A percentile compares a stretch with the other conserved stretches of the same genome.
These are phyloP conservation scores for Apophysomyces elegans DNA, from an alignment of 371 early-diverging fungal genomes.

Conservation along the genomic window DNA sequence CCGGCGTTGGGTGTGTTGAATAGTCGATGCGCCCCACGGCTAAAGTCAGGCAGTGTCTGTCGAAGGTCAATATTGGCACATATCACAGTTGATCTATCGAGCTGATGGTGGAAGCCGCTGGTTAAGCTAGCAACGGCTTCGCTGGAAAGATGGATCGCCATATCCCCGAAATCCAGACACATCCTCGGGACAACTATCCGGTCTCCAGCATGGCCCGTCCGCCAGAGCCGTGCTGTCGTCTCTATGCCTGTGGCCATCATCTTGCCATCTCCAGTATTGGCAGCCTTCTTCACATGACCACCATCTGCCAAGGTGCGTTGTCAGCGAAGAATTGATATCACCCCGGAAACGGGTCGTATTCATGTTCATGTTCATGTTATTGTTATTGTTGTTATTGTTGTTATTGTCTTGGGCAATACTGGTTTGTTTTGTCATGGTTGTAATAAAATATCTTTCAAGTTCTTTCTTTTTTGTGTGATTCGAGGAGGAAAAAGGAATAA, in stretches of 20 bases:
- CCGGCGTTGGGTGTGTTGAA: slow-evolving; percentile 55
- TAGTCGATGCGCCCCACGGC: slow-evolving; percentile 31
- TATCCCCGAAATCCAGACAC: not conserved
- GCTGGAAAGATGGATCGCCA: not conserved
- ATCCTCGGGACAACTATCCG: not conserved
- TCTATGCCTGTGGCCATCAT: not conserved
- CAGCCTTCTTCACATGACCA: no score
- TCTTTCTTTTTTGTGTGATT: not conserved
- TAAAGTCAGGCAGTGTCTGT: not conserved
- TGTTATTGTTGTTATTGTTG: no score
- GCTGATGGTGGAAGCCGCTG: not conserved
- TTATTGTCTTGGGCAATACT: not conserved
- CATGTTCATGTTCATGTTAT: no score
- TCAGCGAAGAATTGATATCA: no score
- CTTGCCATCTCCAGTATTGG: no score
- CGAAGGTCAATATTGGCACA: not conserved
- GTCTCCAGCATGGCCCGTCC: not conserved
- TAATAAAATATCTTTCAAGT: not conserved
- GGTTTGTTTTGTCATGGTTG: not conserved
- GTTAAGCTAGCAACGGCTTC: not conserved
- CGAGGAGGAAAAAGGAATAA: not conserved
- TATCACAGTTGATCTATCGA: not conserved
- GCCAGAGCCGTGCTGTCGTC: no score
- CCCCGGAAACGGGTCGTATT: no score
- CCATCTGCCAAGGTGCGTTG: no score